Evolutionary conservation across 2,329 filamentous ascomycete genomes (phyloP).

Genomic region (Diplocarpon mali): DNA sequence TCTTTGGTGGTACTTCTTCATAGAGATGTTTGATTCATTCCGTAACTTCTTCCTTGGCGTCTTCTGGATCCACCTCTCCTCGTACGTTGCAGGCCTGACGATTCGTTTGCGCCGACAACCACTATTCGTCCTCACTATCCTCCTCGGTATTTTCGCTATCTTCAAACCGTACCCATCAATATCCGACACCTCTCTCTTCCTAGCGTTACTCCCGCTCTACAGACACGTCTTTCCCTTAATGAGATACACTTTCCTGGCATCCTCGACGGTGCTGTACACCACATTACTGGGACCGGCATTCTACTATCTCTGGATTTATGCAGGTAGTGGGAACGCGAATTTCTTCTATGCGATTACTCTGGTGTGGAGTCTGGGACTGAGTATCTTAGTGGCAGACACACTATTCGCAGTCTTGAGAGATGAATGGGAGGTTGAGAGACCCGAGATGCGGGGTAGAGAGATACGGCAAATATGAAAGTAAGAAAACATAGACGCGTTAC

Average conservation of each 20-base stretch:
- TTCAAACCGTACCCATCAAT: slow-evolving; percentile 97
- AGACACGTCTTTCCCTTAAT: slow-evolving; percentile 89
- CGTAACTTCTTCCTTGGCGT: slow-evolving; percentile 93
- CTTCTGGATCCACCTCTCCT: slow-evolving; percentile 90
- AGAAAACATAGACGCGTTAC: background rate
- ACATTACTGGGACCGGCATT: slow-evolving; percentile 87
- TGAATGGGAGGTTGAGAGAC: slow-evolving; percentile 86
- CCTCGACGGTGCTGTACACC: slow-evolving; percentile 75
- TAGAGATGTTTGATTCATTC: slow-evolving; percentile 99
- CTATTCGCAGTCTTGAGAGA: slow-evolving; percentile 83
- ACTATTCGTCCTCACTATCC: slow-evolving; percentile 70
- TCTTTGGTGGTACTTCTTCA: slow-evolving; percentile 99
- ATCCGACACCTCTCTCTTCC: slow-evolving; percentile 76
- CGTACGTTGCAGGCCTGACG: slow-evolving; percentile 79
- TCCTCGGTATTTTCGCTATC: slow-evolving; percentile 82
- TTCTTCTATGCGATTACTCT: slow-evolving; percentile 99
- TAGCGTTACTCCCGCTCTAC: slow-evolving; percentile 74
- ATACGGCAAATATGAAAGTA: slow-evolving; percentile 34
- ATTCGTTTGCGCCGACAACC: slow-evolving; percentile 78
- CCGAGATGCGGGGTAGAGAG: slow-evolving; percentile 82
- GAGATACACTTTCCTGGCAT: slow-evolving; percentile 82
- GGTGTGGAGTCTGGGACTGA: slow-evolving; percentile 91
- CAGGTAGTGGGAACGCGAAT: slow-evolving; percentile 93
- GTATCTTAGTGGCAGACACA: slow-evolving; percentile 75
- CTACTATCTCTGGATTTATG: slow-evolving; percentile 96